Evolutionary conservation across 345 rosid genomes (phyloP).

Genomic region (Euphorbia pulcherrima): DNA sequence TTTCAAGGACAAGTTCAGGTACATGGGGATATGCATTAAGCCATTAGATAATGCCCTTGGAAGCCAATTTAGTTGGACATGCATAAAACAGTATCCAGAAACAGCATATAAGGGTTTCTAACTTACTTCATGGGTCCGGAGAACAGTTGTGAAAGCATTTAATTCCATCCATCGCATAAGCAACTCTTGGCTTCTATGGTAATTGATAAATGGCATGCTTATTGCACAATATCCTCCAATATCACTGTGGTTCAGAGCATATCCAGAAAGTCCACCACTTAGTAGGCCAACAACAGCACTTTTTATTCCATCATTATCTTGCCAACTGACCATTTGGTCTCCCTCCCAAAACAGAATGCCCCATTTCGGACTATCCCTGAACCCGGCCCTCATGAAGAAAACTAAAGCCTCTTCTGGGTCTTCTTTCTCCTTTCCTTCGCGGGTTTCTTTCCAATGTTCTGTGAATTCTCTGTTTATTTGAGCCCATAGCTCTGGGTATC

Average conservation of each 20-base stretch:
- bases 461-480: conserved; percentile 62
- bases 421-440: conserved; percentile 29
- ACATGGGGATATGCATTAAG: too few relatives aligned
- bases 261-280: conserved; percentile 65
- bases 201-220: conserved; percentile 49
- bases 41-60: too few relatives aligned
- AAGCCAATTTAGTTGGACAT: too few relatives aligned
- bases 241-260: conserved; percentile 70
- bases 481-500: conserved; percentile 78
- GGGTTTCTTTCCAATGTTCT: conserved; percentile 51
- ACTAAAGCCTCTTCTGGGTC: conserved; percentile 45
- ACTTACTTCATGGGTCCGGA: conserved; percentile 71
- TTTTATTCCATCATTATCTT: conserved; percentile 66
- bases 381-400: conserved; percentile 75
- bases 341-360: conserved; percentile 83
- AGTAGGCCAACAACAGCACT: conserved; percentile 63
- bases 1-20: too few relatives aligned
- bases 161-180: conserved; percentile 77
- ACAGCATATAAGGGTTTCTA: too few relatives aligned
- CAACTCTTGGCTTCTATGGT: conserved; percentile 58
- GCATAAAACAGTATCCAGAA: too few relatives aligned
- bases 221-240: conserved; percentile 70
- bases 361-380: conserved; percentile 65
- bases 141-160: conserved; percentile 56
- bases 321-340: conserved; percentile 86